phyloP scores from a whole-genome alignment of 768 basidiomycete genomes.

The Tulasnella sp. region DNA sequence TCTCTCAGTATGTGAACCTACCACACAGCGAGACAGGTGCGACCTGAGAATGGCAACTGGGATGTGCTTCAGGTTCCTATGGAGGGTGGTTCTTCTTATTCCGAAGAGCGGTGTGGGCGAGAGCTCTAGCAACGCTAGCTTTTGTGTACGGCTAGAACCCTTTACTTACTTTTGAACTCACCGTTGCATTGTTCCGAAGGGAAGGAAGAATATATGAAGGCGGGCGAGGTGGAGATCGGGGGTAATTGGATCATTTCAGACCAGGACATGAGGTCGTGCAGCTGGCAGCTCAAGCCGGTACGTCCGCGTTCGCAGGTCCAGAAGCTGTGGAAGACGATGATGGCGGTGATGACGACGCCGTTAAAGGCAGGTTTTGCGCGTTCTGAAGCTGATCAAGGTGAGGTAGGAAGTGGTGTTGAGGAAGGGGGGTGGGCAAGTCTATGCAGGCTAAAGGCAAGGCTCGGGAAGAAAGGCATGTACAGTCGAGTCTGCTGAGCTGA shows the following conservation, averaged over 20 bases:
- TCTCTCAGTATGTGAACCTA: neutral
- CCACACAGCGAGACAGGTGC: neutral
- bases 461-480: slow-evolving; percentile 2
- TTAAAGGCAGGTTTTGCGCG: neutral
- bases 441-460: neutral
- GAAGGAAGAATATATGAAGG: neutral
- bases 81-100: neutral
- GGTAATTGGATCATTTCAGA: neutral
- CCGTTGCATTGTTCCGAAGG: neutral
- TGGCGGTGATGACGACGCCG: neutral
- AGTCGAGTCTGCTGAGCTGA: slow-evolving; percentile 7
- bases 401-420: neutral
- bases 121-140: neutral
- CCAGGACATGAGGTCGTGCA: neutral
- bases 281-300: neutral
- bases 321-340: neutral
- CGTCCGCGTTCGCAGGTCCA: too few relatives aligned
- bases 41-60: neutral
- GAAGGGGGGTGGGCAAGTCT: neutral
- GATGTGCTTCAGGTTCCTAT: neutral
- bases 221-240: neutral
- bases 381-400: neutral
- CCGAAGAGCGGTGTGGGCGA: neutral
- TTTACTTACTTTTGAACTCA: neutral
- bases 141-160: too few relatives aligned